These are phyloP conservation scores for Trichosporon faecale DNA, from an alignment of 1,284 basidiomycete genomes.

Conservation along the genomic window DNA sequence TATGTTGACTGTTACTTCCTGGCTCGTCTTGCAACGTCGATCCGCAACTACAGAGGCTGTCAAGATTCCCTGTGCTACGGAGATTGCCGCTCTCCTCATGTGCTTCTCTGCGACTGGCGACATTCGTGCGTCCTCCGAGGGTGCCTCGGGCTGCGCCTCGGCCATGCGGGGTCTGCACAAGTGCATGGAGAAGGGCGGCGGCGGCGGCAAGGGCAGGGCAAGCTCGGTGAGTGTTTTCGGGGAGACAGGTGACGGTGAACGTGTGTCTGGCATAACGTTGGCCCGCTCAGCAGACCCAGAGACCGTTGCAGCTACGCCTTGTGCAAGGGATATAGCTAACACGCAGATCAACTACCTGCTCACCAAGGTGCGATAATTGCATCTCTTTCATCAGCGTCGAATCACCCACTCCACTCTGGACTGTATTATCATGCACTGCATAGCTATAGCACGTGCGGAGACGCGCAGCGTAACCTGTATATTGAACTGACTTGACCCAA, in stretches of 20 bases:
- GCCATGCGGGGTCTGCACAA: conserved; percentile 67
- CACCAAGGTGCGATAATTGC: conserved; percentile 11
- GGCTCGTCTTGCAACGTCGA: no score
- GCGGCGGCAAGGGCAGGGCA: neutral
- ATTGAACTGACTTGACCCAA: neutral
- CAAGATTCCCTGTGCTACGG: conserved; percentile 66
- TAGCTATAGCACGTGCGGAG: neutral
- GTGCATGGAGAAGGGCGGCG: conserved; percentile 63
- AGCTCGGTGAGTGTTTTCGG: conserved; percentile 19
- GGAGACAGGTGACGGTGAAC: neutral
- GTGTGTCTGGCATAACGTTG: neutral
- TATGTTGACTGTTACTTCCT: neutral
- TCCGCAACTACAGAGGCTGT: conserved; percentile 52
- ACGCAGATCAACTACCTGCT: conserved; percentile 27
- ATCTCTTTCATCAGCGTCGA: neutral
- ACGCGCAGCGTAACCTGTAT: neutral
- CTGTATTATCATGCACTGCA: conserved; percentile 10
- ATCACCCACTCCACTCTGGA: conserved; percentile 2
- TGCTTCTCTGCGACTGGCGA: conserved; percentile 88
- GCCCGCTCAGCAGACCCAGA: neutral
- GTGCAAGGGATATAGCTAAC: neutral
- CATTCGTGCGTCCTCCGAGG: conserved; percentile 56
- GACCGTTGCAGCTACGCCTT: neutral
- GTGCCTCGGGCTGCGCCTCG: conserved; percentile 61
- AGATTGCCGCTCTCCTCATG: conserved; percentile 77